Evolutionary conservation across 768 basidiomycete species (phyloP).

Genomic region (Boletus barrowsii): DNA sequence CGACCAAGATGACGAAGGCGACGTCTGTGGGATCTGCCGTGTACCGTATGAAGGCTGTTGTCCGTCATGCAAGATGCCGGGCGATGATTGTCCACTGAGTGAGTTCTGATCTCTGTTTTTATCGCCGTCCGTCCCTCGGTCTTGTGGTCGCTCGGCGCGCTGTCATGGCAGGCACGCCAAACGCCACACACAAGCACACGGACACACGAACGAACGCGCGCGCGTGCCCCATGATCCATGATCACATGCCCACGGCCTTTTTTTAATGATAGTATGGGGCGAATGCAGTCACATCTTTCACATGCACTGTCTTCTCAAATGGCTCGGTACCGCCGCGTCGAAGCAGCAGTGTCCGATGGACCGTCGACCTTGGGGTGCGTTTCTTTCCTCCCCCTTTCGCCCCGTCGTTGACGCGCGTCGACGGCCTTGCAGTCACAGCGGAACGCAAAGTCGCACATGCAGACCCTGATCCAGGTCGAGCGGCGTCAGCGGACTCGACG

Average conservation of each 20-base stretch:
- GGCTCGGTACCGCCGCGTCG: constrained; percentile 85
- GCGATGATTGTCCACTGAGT: constrained; percentile 94
- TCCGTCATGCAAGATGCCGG: constrained; percentile 93
- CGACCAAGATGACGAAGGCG: constrained; percentile 48
- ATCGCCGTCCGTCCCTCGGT: neutral
- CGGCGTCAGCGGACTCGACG: neutral
- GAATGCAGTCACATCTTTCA: constrained; percentile 97
- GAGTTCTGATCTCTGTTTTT: constrained; percentile 26
- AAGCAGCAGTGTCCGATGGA: constrained; percentile 99
- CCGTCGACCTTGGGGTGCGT: constrained; percentile 85
- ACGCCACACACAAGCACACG: no score
- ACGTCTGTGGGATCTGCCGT: constrained; percentile 85
- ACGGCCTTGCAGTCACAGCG: constrained; percentile 39
- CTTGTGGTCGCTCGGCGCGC: neutral
- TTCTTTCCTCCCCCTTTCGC: neutral
- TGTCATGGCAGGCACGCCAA: no score
- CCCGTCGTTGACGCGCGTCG: no score
- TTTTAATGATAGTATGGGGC: constrained; percentile 79
- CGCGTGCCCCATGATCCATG: no score
- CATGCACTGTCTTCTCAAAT: constrained; percentile 97
- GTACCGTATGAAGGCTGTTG: constrained; percentile 93
- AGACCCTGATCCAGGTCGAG: neutral
- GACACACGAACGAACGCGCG: no score
- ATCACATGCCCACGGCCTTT: no score
- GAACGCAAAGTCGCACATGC: constrained; percentile 45